These are phyloP conservation scores for Eucalyptus grandis DNA, from an alignment of 345 rosid genomes.

Conservation along the genomic window DNA sequence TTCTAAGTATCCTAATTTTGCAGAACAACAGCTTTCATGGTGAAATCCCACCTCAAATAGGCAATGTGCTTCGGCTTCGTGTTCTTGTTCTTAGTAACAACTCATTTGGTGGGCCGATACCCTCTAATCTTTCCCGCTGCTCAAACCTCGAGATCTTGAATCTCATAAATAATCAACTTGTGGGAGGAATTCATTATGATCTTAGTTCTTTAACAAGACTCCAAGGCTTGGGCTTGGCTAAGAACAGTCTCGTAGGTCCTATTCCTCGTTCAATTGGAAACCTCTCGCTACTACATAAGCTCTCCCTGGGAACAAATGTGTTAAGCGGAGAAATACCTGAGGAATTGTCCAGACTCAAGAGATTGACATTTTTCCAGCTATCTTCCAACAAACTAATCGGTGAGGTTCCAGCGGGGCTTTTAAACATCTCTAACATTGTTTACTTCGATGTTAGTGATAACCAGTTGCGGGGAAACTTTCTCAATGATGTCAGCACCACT, in stretches of 20 bases:
- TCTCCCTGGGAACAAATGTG: too few species aligned
- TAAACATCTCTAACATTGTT: too few species aligned
- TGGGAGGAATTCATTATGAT: not conserved
- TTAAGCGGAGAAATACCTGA: too few species aligned
- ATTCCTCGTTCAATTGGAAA: not conserved
- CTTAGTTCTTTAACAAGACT: not conserved
- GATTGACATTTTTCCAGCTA: not conserved
- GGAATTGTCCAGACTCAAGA: too few species aligned
- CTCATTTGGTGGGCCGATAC: not conserved
- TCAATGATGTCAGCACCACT: too few species aligned
- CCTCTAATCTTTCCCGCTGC: not conserved
- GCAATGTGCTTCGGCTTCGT: rapidly evolving
- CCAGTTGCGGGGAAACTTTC: too few species aligned
- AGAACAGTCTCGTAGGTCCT: not conserved
- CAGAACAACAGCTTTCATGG: not conserved
- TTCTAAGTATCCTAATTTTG: rapidly evolving
- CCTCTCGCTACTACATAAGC: not conserved
- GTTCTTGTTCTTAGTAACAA: too few species aligned
- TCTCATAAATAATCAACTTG: not conserved
- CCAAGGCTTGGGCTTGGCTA: rapidly evolving
- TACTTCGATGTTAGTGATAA: too few species aligned
- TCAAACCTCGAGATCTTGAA: rapidly evolving
- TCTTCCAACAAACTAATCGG: not conserved
- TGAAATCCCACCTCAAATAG: too few species aligned
- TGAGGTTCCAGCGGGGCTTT: not conserved